These are phyloP conservation scores for Teratosphaeria destructans DNA, from an alignment of 2,329 filamentous ascomycete genomes.

Conservation along the genomic window DNA sequence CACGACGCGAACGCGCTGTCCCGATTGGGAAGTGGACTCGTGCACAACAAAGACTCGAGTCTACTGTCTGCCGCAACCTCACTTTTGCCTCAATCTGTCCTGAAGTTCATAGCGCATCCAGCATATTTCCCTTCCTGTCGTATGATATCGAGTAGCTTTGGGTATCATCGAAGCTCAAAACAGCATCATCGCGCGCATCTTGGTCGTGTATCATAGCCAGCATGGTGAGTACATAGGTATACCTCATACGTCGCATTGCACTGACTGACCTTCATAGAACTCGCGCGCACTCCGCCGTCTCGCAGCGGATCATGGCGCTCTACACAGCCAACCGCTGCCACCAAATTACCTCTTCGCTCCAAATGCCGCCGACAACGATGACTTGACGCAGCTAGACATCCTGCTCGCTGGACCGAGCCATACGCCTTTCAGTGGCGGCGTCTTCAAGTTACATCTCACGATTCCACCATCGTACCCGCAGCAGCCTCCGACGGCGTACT, in stretches of 20 bases:
- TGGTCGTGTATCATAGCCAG: neutral
- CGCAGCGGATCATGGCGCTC: constrained; percentile 47
- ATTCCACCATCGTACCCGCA: constrained; percentile 49
- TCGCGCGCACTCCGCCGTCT: constrained; percentile 46
- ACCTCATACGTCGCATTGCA: neutral
- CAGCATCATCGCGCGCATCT: neutral
- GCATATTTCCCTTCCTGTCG: neutral
- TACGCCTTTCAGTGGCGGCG: constrained; percentile 48
- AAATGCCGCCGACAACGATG: constrained; percentile 31
- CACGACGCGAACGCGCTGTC: neutral
- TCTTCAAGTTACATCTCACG: constrained; percentile 50
- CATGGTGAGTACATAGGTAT: neutral
- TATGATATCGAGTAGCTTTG: neutral
- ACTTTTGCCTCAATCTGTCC: neutral
- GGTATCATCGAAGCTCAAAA: neutral
- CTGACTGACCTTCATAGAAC: constrained; percentile 26
- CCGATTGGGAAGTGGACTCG: neutral
- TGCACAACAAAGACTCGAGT: neutral
- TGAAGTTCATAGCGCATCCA: too few relatives aligned
- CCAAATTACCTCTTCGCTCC: constrained; percentile 52
- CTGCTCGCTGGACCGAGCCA: constrained; percentile 49
- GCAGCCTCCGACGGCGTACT: constrained; percentile 46
- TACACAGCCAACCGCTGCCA: constrained; percentile 46
- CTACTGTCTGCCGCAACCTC: neutral
- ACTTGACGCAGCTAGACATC: constrained; percentile 48